Percentiles rank a stretch among this genome's conserved stretches.
These are phyloP conservation scores for Sporothrix luriei DNA, from an alignment of 2,329 filamentous ascomycete genomes.

Conservation along the genomic window DNA sequence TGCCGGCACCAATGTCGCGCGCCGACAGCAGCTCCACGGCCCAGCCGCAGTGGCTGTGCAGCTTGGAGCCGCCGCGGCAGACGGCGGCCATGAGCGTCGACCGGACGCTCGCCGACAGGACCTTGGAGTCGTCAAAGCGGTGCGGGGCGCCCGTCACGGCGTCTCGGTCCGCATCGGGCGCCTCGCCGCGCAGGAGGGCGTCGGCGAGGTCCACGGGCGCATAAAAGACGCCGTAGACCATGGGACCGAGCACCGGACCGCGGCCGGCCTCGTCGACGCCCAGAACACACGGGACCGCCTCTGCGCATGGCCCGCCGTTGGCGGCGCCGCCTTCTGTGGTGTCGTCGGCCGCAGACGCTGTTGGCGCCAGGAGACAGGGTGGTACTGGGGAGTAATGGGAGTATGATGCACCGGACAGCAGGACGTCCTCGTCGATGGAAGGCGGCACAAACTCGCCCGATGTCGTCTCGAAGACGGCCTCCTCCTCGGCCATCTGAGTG, in stretches of 20 bases:
- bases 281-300: conserved; percentile 67
- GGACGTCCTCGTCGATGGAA: conserved; percentile 60
- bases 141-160: conserved; percentile 55
- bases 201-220: conserved; percentile 73
- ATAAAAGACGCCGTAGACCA: conserved; percentile 72
- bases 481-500: conserved; percentile 42
- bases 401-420: conserved; percentile 69
- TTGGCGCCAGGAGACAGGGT: conserved; percentile 55
- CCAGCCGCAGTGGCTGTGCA: conserved; percentile 70
- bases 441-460: conserved; percentile 64
- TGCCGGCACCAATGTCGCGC: conserved; percentile 75
- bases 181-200: conserved; percentile 65
- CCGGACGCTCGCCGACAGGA: conserved; percentile 78
- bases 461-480: conserved; percentile 42
- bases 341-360: conserved; percentile 33
- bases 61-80: conserved; percentile 61
- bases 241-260: conserved; percentile 84
- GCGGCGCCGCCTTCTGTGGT: conserved; percentile 25
- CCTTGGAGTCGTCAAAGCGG: conserved; percentile 95
- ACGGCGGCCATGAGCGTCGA: conserved; percentile 69
- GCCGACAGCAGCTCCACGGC: conserved; percentile 80
- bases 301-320: conserved; percentile 15
- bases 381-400: conserved; percentile 72
- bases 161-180: conserved; percentile 28
- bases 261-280: conserved; percentile 94